Evolutionary conservation across 345 rosid genomes (phyloP).

Genomic region (Brassica nigra): DNA sequence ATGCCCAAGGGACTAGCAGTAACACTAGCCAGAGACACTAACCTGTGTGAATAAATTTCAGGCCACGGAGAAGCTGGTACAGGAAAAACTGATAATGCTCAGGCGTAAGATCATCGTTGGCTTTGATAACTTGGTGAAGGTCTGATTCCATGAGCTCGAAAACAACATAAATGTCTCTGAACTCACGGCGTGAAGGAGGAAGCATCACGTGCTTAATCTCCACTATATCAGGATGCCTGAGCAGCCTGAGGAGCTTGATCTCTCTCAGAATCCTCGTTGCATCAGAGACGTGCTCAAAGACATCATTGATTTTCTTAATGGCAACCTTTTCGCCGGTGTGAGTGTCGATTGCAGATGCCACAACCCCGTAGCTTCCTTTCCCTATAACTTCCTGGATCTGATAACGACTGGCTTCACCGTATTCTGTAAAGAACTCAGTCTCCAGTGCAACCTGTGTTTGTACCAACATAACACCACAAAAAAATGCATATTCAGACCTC

Average conservation of each 20-base stretch:
- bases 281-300: conserved; percentile 97
- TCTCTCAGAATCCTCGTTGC: conserved; percentile 97
- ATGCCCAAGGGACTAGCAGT: neutral
- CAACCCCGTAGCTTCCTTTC: conserved; percentile 98
- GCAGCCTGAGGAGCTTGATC: conserved; percentile 93
- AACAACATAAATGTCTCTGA: conserved; percentile 91
- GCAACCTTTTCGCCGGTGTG: conserved; percentile 91
- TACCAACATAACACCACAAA: conserved; percentile 3
- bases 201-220: conserved; percentile 97
- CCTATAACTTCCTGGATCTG: conserved; percentile 95
- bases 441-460: conserved; percentile 59
- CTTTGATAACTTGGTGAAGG: conserved; percentile 97
- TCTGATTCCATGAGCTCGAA: conserved; percentile 99
- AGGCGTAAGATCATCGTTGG: conserved; percentile 94
- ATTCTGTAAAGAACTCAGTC: conserved; percentile 90
- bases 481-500: conserved; percentile 18
- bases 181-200: conserved; percentile 96
- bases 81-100: conserved; percentile 96
- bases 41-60: conserved; percentile 92
- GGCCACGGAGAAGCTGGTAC: conserved; percentile 97
- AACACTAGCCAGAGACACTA: conserved; percentile 28
- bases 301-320: conserved; percentile 93
- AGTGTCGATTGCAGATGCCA: conserved; percentile 85
- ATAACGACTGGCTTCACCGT: conserved; percentile 88
- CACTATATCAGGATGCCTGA: conserved; percentile 92